Evolutionary conservation across 306 rosid species (phyloP), one percentile per base, ranked within the genome.

Genomic region (Acacia melanoxylon): DNA sequence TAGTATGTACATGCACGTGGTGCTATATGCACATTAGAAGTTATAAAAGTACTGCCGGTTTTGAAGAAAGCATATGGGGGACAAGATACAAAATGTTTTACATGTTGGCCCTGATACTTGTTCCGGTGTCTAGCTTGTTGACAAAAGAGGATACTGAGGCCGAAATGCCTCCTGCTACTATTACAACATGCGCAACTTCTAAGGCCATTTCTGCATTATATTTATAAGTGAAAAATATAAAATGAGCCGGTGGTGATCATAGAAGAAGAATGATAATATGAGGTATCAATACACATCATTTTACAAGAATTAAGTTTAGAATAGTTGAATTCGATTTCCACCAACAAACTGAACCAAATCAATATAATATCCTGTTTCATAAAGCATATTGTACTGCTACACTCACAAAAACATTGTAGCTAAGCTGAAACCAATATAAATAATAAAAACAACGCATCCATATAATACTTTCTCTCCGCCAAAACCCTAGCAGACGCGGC

Each of bases 71-170:
- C 95, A 25, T 95, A 95, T 77, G 98, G 99, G 65, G 94, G 86
- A 87, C 82, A 86, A 92, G 87, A 84, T 90, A 91, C 95, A 10
- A 70, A 93, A 87, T 79, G 91, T 93, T 82, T 84, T 93, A 89
- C 98, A 91, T 77, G 90, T 95, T 74, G 97, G 98, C 42, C 93
- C 99, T 63, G 99, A 95, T 44, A 76, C 98, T 35, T 95, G 98
- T 85, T 89, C 88, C 22, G 91, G 93, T 95, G 72, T 88, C 93
- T 56, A 93, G 86, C 80, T 87, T 93, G 79, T 84, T 88, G 68
- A 83, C 83, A 83, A 95, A 91, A 85, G 97, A 90, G 86, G 94
- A 91, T 72, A 88, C 92, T 0, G 97, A 95, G 74, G 98, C 95
- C 40, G 94, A 88, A 75, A 94, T 74, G 59, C 97, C 98, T 10